These are phyloP conservation scores for Rhynchosporium agropyri DNA, from an alignment of 2,329 filamentous ascomycete species.

Conservation along the genomic window DNA sequence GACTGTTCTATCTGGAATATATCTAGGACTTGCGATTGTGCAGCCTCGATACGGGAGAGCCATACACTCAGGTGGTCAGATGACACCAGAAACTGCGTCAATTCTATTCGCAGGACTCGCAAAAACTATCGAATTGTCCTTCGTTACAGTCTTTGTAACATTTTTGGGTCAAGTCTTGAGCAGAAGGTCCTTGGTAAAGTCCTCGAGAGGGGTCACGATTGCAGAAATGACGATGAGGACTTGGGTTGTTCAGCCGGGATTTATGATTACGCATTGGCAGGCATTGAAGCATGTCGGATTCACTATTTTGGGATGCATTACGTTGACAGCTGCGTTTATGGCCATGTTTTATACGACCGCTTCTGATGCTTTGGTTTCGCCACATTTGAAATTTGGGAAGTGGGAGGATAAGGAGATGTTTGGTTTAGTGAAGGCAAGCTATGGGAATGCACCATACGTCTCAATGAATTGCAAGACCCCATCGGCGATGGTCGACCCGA, in stretches of 20 bases:
- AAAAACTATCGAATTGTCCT: conserved; percentile 77
- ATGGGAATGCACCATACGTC: conserved; percentile 64
- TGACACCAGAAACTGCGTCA: conserved; percentile 66
- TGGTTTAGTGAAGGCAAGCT: conserved; percentile 62
- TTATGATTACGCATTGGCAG: conserved; percentile 69
- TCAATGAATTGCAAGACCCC: conserved; percentile 62
- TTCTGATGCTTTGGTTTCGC: conserved; percentile 73
- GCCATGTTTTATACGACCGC: conserved; percentile 77
- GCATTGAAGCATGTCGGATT: conserved; percentile 64
- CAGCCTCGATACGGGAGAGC: conserved; percentile 63
- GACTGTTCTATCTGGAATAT: conserved; percentile 66
- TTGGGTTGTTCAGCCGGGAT: conserved; percentile 75
- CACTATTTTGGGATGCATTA: conserved; percentile 65
- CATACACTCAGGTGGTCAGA: conserved; percentile 54
- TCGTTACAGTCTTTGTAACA: conserved; percentile 75
- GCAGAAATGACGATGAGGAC: conserved; percentile 78
- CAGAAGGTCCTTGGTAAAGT: conserved; percentile 64
- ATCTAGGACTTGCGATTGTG: conserved; percentile 61
- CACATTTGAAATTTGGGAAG: conserved; percentile 64
- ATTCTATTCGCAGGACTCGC: conserved; percentile 70
- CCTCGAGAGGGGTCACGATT: conserved; percentile 67
- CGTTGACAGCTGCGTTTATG: conserved; percentile 64
- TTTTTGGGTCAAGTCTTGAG: conserved; percentile 76
- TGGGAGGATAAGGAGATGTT: conserved; percentile 54
- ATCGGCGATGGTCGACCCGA: conserved; percentile 49